phyloP scores from a whole-genome alignment of 208 protist genomes.

The Crithidia expoeki region DNA sequence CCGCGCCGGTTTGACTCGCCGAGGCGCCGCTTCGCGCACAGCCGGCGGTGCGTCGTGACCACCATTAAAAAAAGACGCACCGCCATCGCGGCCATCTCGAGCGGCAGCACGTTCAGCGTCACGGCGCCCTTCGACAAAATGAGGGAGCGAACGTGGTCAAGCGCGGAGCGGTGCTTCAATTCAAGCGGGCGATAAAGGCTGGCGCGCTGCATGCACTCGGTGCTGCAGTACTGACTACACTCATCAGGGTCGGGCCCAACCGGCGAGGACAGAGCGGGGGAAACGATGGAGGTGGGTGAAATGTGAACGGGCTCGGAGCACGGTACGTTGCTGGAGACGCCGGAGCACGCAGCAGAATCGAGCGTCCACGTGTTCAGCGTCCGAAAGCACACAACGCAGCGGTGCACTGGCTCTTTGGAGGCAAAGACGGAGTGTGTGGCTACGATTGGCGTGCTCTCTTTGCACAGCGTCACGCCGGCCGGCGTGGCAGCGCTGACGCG shows the following conservation, averaged over 20 bases:
- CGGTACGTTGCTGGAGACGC: background rate
- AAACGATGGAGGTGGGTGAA: conserved; percentile 9
- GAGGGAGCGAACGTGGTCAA: conserved; percentile 48
- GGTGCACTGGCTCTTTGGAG: conserved; percentile 16
- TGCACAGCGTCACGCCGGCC: conserved; percentile 34
- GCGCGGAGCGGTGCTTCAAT: conserved; percentile 33
- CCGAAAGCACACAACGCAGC: conserved; percentile 67
- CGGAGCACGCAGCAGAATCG: background rate
- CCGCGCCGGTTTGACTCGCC: conserved; percentile 23
- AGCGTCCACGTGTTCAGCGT: background rate
- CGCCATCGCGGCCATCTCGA: conserved; percentile 70
- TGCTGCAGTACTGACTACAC: conserved; percentile 27
- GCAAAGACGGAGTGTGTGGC: conserved; percentile 56
- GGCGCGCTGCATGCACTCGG: conserved; percentile 42
- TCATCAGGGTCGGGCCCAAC: conserved; percentile 13
- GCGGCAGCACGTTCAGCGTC: conserved; percentile 41
- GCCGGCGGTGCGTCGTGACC: conserved; percentile 56
- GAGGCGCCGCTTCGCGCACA: conserved; percentile 36
- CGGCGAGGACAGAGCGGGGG: conserved; percentile 13
- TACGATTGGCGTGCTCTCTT: conserved; percentile 47
- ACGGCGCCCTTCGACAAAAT: conserved; percentile 42
- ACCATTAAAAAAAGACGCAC: conserved; percentile 80
- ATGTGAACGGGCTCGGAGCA: background rate
- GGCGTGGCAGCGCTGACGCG: conserved; percentile 12
- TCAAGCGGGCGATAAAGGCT: conserved; percentile 46